Conservation (phyloP, 257 asterid species). For the Vinca minor region DNA sequence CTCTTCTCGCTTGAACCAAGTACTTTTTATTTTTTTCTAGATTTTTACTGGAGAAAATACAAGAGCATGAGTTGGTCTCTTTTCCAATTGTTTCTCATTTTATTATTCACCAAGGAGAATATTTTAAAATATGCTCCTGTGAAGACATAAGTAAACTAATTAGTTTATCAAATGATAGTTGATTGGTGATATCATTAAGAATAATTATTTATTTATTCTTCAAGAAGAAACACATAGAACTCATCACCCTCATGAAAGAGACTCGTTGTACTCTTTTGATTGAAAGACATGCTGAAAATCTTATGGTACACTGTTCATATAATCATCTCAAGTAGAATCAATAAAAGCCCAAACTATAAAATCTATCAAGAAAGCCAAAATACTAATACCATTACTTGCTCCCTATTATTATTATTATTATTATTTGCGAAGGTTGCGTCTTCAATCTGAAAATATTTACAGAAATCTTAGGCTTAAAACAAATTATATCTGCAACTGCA, state of each 20-base stretch:
- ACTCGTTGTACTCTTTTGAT: constrained; percentile 14
- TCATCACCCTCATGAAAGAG: constrained; percentile 24
- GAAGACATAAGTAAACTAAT: not conserved
- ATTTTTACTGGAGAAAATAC: too few species aligned
- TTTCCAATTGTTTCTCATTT: too few species aligned
- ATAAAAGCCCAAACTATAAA: constrained; percentile 1
- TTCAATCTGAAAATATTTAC: too few species aligned
- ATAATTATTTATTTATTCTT: not conserved
- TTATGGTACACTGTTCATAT: not conserved
- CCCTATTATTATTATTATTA: too few species aligned
- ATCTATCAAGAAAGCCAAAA: not conserved
- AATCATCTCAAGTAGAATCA: not conserved
- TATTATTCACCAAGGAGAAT: not conserved
- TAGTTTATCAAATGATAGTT: not conserved
- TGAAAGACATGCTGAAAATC: constrained; percentile 8
- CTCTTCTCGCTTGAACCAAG: too few species aligned
- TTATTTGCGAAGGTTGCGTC: too few species aligned
- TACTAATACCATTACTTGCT: too few species aligned
- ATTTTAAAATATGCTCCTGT: not conserved
- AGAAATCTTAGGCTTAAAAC: too few species aligned
- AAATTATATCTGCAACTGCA: too few species aligned
- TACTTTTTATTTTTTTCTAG: too few species aligned
- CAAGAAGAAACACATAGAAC: constrained; percentile 16
- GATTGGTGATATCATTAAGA: not conserved
- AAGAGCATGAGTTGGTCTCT: not conserved